Evolutionary conservation across 2,329 filamentous ascomycete species (phyloP).

Genomic region (Sporothrix variecibatus): DNA sequence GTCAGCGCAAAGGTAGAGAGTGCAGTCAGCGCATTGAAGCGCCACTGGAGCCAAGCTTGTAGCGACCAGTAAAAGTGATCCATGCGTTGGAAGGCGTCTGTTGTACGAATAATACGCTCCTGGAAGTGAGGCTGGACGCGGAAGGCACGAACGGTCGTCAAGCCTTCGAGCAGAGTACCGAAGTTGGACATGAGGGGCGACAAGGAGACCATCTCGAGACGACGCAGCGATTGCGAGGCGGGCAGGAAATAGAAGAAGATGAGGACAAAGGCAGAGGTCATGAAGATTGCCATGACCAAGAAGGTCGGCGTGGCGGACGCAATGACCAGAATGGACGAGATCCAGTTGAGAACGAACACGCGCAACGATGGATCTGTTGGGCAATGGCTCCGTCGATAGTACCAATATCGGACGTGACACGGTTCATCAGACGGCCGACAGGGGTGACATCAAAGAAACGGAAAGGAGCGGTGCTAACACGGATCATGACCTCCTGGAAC

Average conservation of each 20-base stretch:
- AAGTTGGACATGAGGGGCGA: conserved; percentile 92
- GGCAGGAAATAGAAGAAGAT: conserved; percentile 79
- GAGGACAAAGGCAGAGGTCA: conserved; percentile 69
- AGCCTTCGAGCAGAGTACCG: conserved; percentile 78
- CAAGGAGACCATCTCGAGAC: conserved; percentile 86
- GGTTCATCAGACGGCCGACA: conserved; percentile 87
- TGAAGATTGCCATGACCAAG: conserved; percentile 67
- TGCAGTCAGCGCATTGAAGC: conserved; percentile 73
- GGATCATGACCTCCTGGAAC: conserved; percentile 70
- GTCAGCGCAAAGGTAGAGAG: conserved; percentile 73
- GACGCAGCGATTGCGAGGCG: conserved; percentile 77
- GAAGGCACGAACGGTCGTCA: conserved; percentile 85
- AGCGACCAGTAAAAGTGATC: conserved; percentile 95
- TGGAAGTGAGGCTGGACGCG: conserved; percentile 78
- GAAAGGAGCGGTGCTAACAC: conserved; percentile 79
- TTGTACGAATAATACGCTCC: conserved; percentile 73
- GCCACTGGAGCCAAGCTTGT: conserved; percentile 80
- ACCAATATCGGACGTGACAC: conserved; percentile 85
- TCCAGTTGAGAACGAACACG: conserved; percentile 71
- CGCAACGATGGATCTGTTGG: conserved; percentile 68
- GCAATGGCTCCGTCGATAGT: conserved; percentile 88
- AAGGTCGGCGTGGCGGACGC: conserved; percentile 77
- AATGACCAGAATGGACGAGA: conserved; percentile 74
- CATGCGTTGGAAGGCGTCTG: conserved; percentile 89
- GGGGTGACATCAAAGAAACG: conserved; percentile 91